These are phyloP conservation scores for Bimuria novae-zelandiae DNA, from an alignment of 2,329 filamentous ascomycete genomes.

Conservation along the genomic window DNA sequence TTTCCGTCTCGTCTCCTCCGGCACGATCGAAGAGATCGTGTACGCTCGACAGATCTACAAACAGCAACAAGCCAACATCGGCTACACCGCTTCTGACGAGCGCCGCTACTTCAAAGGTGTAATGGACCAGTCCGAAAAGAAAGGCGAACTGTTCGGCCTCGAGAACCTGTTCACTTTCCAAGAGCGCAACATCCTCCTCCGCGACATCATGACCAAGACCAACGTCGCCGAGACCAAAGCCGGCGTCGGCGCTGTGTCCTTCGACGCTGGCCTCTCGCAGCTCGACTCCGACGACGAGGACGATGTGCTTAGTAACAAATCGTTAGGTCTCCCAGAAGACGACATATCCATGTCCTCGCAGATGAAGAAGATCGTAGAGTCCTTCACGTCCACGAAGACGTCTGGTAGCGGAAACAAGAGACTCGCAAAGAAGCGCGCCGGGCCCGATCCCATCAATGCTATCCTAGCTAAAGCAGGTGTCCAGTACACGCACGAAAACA, in stretches of 20 bases:
- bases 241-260: slow-evolving; percentile 77
- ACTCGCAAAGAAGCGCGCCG: slow-evolving; percentile 52
- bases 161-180: slow-evolving; percentile 85
- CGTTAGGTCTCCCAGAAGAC: slow-evolving; percentile 33
- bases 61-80: slow-evolving; percentile 97
- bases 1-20: slow-evolving; percentile 85
- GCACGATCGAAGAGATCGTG: slow-evolving; percentile 95
- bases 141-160: slow-evolving; percentile 93
- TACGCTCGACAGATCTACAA: slow-evolving; percentile 99
- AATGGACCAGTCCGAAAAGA: slow-evolving; percentile 78
- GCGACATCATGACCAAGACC: slow-evolving; percentile 98
- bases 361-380: slow-evolving; percentile 56
- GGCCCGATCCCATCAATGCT: slow-evolving; percentile 76
- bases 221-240: slow-evolving; percentile 93
- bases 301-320: slow-evolving; percentile 32
- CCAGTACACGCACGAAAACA: slow-evolving; percentile 95
- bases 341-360: slow-evolving; percentile 56
- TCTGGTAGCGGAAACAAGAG: slow-evolving; percentile 38
- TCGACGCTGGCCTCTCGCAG: slow-evolving; percentile 57
- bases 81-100: slow-evolving; percentile 89
- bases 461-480: slow-evolving; percentile 89
- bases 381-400: slow-evolving; percentile 29
- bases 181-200: slow-evolving; percentile 75
- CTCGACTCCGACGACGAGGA: slow-evolving; percentile 32
- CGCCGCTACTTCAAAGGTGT: slow-evolving; percentile 95